Evolutionary conservation across 2,329 filamentous ascomycete species (phyloP).

Genomic region (Penicillium palitans): DNA sequence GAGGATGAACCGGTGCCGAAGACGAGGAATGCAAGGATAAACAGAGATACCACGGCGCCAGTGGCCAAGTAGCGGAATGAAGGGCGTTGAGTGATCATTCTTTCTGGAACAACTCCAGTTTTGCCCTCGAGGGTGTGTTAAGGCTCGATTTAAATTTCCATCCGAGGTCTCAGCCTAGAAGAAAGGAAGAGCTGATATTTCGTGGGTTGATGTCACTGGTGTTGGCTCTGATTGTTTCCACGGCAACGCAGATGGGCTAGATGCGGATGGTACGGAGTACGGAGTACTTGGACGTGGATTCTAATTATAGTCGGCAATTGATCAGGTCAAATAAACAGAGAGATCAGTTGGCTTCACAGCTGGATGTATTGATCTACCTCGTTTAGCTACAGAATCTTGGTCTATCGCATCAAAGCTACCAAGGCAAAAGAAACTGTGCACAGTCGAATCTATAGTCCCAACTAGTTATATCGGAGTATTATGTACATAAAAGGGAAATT

Average conservation of each 20-base stretch:
- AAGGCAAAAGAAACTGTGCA: conserved; percentile 14
- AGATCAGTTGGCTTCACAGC: not conserved
- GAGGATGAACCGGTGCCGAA: conserved; percentile 19
- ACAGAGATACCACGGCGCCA: conserved; percentile 29
- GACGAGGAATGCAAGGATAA: conserved; percentile 32
- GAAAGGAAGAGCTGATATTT: not conserved
- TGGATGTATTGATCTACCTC: not conserved
- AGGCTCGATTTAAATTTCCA: not conserved
- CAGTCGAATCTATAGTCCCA: conserved; percentile 31
- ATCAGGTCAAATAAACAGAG: no score
- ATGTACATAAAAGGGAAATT: conserved; percentile 36
- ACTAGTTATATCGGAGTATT: conserved; percentile 34
- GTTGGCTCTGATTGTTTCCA: conserved; percentile 26
- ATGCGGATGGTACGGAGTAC: not conserved
- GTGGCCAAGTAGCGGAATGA: conserved; percentile 32
- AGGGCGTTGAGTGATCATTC: conserved; percentile 25
- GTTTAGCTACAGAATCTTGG: not conserved
- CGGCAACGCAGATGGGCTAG: conserved; percentile 21
- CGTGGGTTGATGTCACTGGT: not conserved
- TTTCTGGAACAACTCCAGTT: conserved; percentile 5
- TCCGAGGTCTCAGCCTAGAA: not conserved
- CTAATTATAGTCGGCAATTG: not conserved
- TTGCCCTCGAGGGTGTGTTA: not conserved
- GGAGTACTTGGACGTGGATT: not conserved
- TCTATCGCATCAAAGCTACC: not conserved